phyloP scores from a whole-genome alignment of 1,284 basidiomycete species.

The Somion occarium region DNA sequence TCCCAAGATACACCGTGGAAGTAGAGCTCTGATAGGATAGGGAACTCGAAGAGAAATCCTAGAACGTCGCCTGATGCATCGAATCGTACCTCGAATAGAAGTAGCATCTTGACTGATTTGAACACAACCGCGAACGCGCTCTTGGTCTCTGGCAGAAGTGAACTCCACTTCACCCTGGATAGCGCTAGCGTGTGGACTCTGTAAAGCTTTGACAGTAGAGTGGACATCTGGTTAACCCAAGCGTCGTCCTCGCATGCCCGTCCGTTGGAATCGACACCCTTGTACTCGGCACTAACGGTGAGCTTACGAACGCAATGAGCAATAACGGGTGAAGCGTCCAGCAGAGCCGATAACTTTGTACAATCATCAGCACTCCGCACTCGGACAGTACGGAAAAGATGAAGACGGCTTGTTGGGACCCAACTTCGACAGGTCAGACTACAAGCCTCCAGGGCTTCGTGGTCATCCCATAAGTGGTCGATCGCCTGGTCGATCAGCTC shows the following conservation, averaged over 20 bases:
- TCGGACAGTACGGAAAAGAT: conserved; percentile 28
- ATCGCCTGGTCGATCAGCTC: conserved; percentile 28
- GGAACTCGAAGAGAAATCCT: conserved; percentile 25
- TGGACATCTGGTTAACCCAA: conserved; percentile 23
- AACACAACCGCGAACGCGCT: conserved; percentile 20
- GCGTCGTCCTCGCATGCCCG: conserved; percentile 22
- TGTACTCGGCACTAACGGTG: conserved; percentile 24
- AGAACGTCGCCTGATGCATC: conserved; percentile 24
- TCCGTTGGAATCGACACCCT: conserved; percentile 17
- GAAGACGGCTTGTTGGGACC: conserved; percentile 22
- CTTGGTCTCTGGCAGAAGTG: conserved; percentile 20
- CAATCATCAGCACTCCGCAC: conserved; percentile 22
- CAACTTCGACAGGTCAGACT: conserved; percentile 19
- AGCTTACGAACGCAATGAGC: conserved; percentile 25
- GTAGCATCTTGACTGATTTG: conserved; percentile 20
- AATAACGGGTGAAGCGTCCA: conserved; percentile 19
- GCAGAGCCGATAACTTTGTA: conserved; percentile 19
- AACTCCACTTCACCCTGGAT: conserved; percentile 24
- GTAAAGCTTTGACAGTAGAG: conserved; percentile 17
- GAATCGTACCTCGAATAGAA: conserved; percentile 28
- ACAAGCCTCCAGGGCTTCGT: conserved; percentile 23
- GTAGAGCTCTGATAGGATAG: conserved; percentile 25
- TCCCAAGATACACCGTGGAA: conserved; percentile 30
- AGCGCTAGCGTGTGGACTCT: conserved; percentile 23
- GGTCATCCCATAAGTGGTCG: conserved; percentile 28